Base-by-base conservation (phyloP, 306 rosid species). In the Aeschynomene evenia region DNA sequence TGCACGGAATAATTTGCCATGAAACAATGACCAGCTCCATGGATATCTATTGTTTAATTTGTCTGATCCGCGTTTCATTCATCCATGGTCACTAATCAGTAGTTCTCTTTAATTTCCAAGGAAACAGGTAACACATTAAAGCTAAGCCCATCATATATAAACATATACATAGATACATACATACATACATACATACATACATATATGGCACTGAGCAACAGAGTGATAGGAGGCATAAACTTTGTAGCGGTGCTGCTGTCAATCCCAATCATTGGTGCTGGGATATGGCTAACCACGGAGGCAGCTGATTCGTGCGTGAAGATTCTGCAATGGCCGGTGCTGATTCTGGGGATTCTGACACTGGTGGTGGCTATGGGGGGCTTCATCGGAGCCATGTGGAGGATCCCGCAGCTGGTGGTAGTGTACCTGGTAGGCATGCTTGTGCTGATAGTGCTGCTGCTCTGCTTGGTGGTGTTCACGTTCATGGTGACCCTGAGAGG, bases 261-360 rank as follows among this genome's bases (percentile, higher is more conserved):
- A 5, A 76, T 94, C 53, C 96, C 97, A 4, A 84, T 94, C 34
- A 86, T 93, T 40, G 92, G 84, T 4, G 82, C 94, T 0, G 98
- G 97, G 29, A 88, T 94, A 62, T 94, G 98, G 98, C 95, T 94
- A 2, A 56, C 90, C 34, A 77, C 90, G 0, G 85, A 85, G 70
- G 80, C 89, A 3, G 98, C 94, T 20, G 89, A 90, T 58, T 83
- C 95, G 0, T 94, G 98, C 11, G 87, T 90, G 8, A 78, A 90
- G 68, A 80, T 87, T n/a, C 70, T 94, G 1, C 97, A 90, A 73
- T 94, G 92, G 94, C 97, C 96, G 0, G 75, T 88, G 0, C 87
- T 90, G 12, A 76, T 85, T 3, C 62, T 90, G 5, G 98, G 96
- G 3, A 70, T 90, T 42, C 24, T 88, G 50, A 79, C 87, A 45